Evolutionary conservation across 78 protist genomes (phyloP).

Genomic region (Chrysochromulina parva): DNA sequence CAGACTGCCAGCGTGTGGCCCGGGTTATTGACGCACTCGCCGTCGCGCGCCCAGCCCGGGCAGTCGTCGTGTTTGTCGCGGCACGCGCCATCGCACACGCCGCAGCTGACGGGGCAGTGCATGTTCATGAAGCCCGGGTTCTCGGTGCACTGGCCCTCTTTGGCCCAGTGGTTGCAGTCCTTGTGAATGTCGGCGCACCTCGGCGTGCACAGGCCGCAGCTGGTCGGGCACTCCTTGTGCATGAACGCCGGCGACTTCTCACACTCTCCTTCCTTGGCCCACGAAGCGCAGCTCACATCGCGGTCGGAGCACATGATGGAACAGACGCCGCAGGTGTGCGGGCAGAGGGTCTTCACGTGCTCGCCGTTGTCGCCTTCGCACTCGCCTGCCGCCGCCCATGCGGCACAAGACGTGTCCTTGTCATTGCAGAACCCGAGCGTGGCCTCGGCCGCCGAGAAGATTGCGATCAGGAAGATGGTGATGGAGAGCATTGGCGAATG

Average conservation of each 20-base stretch:
- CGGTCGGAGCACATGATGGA: background rate
- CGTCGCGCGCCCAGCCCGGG: background rate
- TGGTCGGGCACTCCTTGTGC: background rate
- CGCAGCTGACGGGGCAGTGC: background rate
- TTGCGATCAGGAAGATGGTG: too few species aligned
- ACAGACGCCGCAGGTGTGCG: background rate
- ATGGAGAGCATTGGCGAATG: too few species aligned
- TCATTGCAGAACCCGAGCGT: background rate
- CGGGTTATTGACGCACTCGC: background rate
- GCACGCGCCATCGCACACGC: background rate
- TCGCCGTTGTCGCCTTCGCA: slow-evolving; percentile 4
- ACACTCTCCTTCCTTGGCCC: background rate
- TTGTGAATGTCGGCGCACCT: background rate
- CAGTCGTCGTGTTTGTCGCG: background rate
- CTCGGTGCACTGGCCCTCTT: background rate
- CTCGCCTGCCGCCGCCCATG: background rate
- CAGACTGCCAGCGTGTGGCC: background rate
- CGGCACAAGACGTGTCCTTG: background rate
- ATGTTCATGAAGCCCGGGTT: background rate
- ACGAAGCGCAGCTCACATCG: background rate
- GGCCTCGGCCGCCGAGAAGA: too few species aligned
- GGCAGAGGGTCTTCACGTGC: background rate
- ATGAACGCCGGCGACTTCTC: background rate
- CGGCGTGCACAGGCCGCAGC: background rate
- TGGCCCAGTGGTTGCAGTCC: slow-evolving; percentile 3